These are phyloP conservation scores for Lachancea nothofagi DNA, from an alignment of 805 yeast species.

Conservation along the genomic window DNA sequence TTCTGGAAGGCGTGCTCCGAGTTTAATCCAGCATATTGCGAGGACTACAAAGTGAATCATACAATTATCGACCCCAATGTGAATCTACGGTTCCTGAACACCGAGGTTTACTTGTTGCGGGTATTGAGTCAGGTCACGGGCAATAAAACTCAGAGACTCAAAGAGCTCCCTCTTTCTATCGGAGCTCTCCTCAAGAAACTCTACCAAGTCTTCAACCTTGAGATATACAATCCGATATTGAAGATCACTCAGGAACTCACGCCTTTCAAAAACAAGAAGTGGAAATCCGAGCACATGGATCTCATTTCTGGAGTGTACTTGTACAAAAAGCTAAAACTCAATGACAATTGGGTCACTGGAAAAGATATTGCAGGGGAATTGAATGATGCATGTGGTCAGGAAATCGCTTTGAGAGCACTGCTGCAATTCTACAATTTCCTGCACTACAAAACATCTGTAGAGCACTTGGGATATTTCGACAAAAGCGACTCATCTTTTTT, in stretches of 20 bases:
- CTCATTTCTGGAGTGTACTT: constrained; percentile 80
- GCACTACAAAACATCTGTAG: constrained; percentile 49
- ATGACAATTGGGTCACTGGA: constrained; percentile 87
- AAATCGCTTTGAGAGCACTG: constrained; percentile 73
- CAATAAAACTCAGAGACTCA: constrained; percentile 62
- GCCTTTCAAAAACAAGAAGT: constrained; percentile 88
- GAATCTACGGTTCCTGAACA: constrained; percentile 12
- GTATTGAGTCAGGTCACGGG: constrained; percentile 54
- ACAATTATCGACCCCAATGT: constrained; percentile 1
- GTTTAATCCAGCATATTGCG: constrained; percentile 12
- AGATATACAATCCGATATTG: constrained; percentile 63
- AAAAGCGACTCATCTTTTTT: constrained; percentile 39
- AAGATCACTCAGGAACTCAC: constrained; percentile 71
- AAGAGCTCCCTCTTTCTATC: constrained; percentile 31
- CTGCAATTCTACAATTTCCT: constrained; percentile 69
- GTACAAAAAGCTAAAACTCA: constrained; percentile 61
- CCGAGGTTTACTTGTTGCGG: constrained; percentile 35
- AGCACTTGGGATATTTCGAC: constrained; percentile 48
- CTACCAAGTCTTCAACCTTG: constrained; percentile 52
- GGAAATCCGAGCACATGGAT: constrained; percentile 93
- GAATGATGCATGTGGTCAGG: constrained; percentile 76
- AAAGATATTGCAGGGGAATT: constrained; percentile 70
- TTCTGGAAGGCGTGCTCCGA: constrained; percentile 30
- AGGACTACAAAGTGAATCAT: constrained; percentile 1
- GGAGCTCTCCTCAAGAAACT: constrained; percentile 35